Evolutionary conservation across 2,329 filamentous ascomycete genomes (phyloP).

Genomic region (Penicillium verrucosum): DNA sequence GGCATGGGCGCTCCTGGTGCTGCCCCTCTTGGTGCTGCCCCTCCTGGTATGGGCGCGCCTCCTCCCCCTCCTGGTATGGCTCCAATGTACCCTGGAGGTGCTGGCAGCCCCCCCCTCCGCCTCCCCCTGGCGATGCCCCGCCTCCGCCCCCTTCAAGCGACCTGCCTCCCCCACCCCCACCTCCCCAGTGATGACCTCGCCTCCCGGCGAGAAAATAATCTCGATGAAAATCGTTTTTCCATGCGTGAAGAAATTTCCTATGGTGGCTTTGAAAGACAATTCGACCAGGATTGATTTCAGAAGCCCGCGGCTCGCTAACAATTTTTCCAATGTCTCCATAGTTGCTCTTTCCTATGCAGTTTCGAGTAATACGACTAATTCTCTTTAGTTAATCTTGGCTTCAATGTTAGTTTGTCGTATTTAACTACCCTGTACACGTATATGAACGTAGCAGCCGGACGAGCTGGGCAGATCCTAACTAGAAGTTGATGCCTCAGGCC

Average conservation of each 20-base stretch:
- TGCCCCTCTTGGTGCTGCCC: slow-evolving; percentile 46
- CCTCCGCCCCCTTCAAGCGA: slow-evolving; percentile 52
- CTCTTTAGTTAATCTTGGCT: neutral
- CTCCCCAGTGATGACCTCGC: slow-evolving; percentile 29
- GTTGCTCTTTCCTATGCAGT: neutral
- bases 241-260: neutral
- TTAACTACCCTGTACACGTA: neutral
- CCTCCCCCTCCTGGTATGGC: slow-evolving; percentile 48
- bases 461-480: neutral
- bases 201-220: neutral
- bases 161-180: slow-evolving; percentile 61
- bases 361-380: slow-evolving; percentile 12
- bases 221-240: slow-evolving; percentile 20
- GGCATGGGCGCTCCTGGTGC: slow-evolving; percentile 54
- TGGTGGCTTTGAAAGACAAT: neutral
- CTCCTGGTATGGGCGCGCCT: slow-evolving; percentile 43
- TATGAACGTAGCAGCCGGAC: neutral
- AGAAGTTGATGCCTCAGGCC: slow-evolving; percentile 12
- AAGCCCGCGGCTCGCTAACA: slow-evolving; percentile 2
- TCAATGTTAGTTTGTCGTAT: neutral
- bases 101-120: slow-evolving; percentile 41
- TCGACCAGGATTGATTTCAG: neutral
- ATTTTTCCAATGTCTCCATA: neutral
- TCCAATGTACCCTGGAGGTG: slow-evolving; percentile 39
- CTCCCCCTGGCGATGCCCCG: slow-evolving; percentile 40